Conservation (phyloP, 2,329 filamentous ascomycete species). For the Ceratocystis papillata region DNA sequence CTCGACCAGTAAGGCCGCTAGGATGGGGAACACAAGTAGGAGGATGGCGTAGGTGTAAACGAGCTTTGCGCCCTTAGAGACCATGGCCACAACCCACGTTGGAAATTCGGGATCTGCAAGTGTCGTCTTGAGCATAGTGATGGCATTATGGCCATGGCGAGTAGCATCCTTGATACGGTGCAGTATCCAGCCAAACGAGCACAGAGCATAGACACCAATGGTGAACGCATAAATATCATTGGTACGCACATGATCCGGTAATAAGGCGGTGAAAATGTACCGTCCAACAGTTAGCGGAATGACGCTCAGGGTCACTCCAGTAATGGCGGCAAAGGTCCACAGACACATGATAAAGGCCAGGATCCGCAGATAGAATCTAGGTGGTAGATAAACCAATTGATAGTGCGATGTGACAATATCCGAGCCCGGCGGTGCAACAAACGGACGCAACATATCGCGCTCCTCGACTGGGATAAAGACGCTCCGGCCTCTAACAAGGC, state of each 20-base stretch:
- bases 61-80: slow-evolving; percentile 38
- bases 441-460: slow-evolving; percentile 5
- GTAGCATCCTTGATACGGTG: slow-evolving; percentile 36
- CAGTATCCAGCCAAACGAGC: slow-evolving; percentile 52
- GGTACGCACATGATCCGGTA: slow-evolving; percentile 61
- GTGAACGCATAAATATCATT: slow-evolving; percentile 98
- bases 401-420: slow-evolving; percentile 51
- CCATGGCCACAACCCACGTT: slow-evolving; percentile 27
- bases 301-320: slow-evolving; percentile 75
- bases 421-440: slow-evolving; percentile 29
- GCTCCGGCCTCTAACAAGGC: slow-evolving; percentile 70
- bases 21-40: slow-evolving; percentile 65
- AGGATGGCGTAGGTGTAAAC: slow-evolving; percentile 67
- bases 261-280: slow-evolving; percentile 58
- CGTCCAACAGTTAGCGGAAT: slow-evolving; percentile 78
- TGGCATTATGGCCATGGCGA: background rate
- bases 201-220: slow-evolving; percentile 73
- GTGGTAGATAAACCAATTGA: slow-evolving; percentile 68
- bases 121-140: background rate
- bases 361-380: slow-evolving; percentile 69
- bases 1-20: slow-evolving; percentile 71
- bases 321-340: slow-evolving; percentile 85
- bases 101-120: slow-evolving; percentile 26
- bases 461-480: slow-evolving; percentile 70
- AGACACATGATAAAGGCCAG: slow-evolving; percentile 79